Percentiles rank a stretch among this genome's conserved stretches.
Conservation (phyloP, 75 land plant genomes). For the Selaginella moellendorffii region DNA sequence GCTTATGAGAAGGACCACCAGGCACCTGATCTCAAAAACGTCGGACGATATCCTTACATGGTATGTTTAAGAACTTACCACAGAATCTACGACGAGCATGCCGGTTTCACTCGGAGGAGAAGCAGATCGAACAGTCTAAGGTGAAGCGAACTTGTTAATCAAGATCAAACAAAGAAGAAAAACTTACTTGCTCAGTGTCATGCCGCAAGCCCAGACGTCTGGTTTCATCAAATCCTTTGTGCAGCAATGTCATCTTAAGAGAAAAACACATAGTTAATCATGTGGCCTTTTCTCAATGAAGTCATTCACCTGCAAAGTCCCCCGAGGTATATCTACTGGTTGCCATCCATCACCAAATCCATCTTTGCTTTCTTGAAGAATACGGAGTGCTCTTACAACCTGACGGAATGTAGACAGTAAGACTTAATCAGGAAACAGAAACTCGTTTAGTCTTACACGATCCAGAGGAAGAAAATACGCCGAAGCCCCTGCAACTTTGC, state of each 20-base stretch:
- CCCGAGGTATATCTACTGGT: slow-evolving; percentile 59
- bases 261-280: neutral
- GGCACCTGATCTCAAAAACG: slow-evolving; percentile 44
- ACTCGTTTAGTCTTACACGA: slow-evolving; percentile 25
- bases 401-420: no score
- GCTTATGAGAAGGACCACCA: slow-evolving; percentile 77
- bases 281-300: no score
- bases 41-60: no score
- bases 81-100: slow-evolving; percentile 95
- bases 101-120: slow-evolving; percentile 68
- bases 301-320: slow-evolving; percentile 66
- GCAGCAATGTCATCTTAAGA: slow-evolving; percentile 60
- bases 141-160: no score
- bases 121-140: slow-evolving; percentile 56
- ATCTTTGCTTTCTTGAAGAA: slow-evolving; percentile 39
- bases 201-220: slow-evolving; percentile 67
- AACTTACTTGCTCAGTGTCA: slow-evolving; percentile 76
- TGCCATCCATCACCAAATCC: slow-evolving; percentile 31
- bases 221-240: slow-evolving; percentile 94
- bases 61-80: slow-evolving; percentile 51
- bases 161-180: no score
- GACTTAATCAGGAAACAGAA: neutral
- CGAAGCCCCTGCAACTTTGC: slow-evolving; percentile 81
- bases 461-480: slow-evolving; percentile 90
- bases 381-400: slow-evolving; percentile 64